Evolutionary conservation across 2,329 filamentous ascomycete genomes (phyloP).

Genomic region (Didymella arachidicola): DNA sequence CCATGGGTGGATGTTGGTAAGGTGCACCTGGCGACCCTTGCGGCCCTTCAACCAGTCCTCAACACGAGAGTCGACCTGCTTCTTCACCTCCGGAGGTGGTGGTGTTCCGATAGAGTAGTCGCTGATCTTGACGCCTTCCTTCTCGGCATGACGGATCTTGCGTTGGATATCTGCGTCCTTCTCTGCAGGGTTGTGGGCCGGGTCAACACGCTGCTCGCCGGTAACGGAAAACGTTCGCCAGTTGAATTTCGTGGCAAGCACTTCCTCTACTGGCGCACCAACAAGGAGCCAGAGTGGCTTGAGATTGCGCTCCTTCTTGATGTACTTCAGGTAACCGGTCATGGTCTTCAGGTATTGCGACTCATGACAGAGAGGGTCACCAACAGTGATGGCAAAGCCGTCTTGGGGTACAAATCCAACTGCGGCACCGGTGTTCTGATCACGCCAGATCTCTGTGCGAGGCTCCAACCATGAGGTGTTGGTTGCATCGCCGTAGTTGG

Average conservation of each 20-base stretch:
- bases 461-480: constrained; percentile 95
- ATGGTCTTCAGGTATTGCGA: constrained; percentile 79
- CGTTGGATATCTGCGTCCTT: constrained; percentile 71
- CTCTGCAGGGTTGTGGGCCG: constrained; percentile 70
- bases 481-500: constrained; percentile 93
- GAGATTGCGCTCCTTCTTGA: constrained; percentile 73
- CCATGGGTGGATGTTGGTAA: constrained; percentile 91
- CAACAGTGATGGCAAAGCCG: constrained; percentile 83
- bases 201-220: constrained; percentile 86
- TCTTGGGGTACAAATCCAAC: constrained; percentile 81
- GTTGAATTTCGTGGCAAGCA: constrained; percentile 79
- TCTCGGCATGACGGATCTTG: constrained; percentile 82
- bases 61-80: constrained; percentile 75
- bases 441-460: constrained; percentile 86
- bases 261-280: constrained; percentile 78
- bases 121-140: constrained; percentile 81
- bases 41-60: constrained; percentile 80
- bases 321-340: constrained; percentile 74
- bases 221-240: constrained; percentile 91
- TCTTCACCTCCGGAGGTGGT: constrained; percentile 70
- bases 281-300: constrained; percentile 91
- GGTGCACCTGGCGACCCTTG: constrained; percentile 85
- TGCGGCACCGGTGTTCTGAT: constrained; percentile 78
- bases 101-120: constrained; percentile 72
- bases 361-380: constrained; percentile 83